Percentiles rank a stretch among this genome's conserved stretches.
These are phyloP conservation scores for Spatholobus suberectus DNA, from an alignment of 306 rosid genomes.

Conservation along the genomic window DNA sequence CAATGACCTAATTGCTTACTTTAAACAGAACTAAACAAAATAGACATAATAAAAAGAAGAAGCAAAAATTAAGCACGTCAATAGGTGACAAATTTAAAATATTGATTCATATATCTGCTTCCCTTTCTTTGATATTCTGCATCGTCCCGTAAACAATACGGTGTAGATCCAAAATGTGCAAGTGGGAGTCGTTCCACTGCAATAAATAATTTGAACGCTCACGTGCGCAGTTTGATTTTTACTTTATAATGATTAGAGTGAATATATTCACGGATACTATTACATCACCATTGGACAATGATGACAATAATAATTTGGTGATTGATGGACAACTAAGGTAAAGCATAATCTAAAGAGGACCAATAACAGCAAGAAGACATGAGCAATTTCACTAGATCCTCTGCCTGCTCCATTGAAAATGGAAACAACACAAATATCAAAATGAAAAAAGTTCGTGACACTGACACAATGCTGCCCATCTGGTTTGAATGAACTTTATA, in stretches of 20 bases:
- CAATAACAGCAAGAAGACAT: not conserved
- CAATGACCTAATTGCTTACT: not conserved
- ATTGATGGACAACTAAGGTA: not conserved
- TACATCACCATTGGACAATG: not conserved
- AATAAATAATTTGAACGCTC: not conserved
- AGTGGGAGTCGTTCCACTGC: not conserved
- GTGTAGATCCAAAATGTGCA: not conserved
- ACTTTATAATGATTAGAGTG: not conserved
- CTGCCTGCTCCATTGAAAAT: not conserved
- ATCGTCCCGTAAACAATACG: not conserved
- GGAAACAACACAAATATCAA: not conserved
- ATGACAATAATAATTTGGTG: not conserved
- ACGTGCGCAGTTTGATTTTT: not conserved
- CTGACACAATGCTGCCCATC: not conserved
- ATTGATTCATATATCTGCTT: not conserved
- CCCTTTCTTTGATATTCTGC: not conserved
- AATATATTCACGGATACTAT: not conserved
- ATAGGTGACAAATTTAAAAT: not conserved
- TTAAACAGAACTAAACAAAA: not conserved
- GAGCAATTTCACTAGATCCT: not conserved
- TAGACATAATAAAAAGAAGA: not conserved
- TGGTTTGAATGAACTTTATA: not conserved
- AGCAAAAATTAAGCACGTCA: not conserved
- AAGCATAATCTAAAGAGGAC: too few relatives aligned
- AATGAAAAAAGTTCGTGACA: not conserved